These are phyloP conservation scores for Camelina neglecta DNA, from an alignment of 345 rosid species.

Conservation along the genomic window DNA sequence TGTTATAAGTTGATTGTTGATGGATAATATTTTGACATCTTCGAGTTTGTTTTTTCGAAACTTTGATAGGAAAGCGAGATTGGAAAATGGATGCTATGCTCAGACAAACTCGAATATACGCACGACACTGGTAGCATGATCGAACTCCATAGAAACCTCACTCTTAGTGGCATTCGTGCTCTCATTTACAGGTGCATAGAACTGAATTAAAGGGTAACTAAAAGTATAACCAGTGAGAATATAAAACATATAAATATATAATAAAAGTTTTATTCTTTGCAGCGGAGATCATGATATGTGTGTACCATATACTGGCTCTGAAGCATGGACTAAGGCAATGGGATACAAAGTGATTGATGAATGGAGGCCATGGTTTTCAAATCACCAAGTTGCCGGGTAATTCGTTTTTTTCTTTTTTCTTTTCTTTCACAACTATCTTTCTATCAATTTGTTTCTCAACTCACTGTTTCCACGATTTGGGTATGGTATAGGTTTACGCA, in stretches of 20 bases:
- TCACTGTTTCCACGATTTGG: neutral
- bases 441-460: neutral
- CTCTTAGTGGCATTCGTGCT: conserved; percentile 68
- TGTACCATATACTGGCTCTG: conserved; percentile 85
- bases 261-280: neutral
- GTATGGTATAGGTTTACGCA: conserved; percentile 56
- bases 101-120: conserved; percentile 45
- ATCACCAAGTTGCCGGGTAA: conserved; percentile 76
- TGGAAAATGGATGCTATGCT: conserved; percentile 62
- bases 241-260: neutral
- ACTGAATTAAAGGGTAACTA: neutral
- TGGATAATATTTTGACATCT: neutral
- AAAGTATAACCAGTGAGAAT: neutral
- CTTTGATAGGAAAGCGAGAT: conserved; percentile 49
- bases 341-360: conserved; percentile 74
- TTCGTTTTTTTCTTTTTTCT: no score
- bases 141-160: conserved; percentile 78
- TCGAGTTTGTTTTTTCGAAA: neutral
- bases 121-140: conserved; percentile 88
- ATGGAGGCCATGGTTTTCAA: conserved; percentile 86
- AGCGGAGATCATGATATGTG: conserved; percentile 98
- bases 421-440: neutral
- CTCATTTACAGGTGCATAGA: conserved; percentile 74
- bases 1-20: neutral
- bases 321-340: conserved; percentile 89